Evolutionary conservation across 192 early-diverging fungal genomes (phyloP).

Genomic region (Geranomyces michiganensis): DNA sequence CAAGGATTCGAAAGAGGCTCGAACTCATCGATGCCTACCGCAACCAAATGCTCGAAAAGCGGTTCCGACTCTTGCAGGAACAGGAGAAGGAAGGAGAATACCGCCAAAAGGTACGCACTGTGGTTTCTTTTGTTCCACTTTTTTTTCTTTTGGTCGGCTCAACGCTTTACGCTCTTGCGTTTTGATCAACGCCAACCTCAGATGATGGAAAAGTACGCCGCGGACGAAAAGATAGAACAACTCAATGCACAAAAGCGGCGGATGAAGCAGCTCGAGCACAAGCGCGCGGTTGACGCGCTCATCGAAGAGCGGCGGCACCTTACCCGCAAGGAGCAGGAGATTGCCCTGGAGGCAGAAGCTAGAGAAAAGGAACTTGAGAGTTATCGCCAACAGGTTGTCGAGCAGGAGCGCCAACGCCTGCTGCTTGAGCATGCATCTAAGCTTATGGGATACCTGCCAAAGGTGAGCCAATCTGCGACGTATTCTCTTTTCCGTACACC

Average conservation of each 20-base stretch:
- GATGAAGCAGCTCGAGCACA: slow-evolving; percentile 64
- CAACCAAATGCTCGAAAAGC: slow-evolving; percentile 56
- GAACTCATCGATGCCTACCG: slow-evolving; percentile 63
- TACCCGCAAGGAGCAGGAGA: slow-evolving; percentile 41
- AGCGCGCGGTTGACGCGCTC: slow-evolving; percentile 58
- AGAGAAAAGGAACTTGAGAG: slow-evolving; percentile 50
- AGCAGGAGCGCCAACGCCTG: slow-evolving; percentile 63
- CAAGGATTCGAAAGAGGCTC: slow-evolving; percentile 54
- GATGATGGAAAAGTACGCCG: slow-evolving; percentile 63
- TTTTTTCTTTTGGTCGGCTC: background rate
- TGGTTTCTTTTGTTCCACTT: background rate
- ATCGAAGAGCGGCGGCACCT: slow-evolving; percentile 51
- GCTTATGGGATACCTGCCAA: slow-evolving; percentile 60
- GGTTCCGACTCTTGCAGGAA: slow-evolving; percentile 43
- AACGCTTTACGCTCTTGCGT: background rate
- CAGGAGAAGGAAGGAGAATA: slow-evolving; percentile 54
- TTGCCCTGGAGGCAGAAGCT: slow-evolving; percentile 36
- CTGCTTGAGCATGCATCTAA: slow-evolving; percentile 62
- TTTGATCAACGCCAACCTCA: too few relatives aligned
- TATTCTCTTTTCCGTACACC: too few relatives aligned
- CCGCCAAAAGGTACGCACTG: slow-evolving; percentile 43
- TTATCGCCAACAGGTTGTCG: slow-evolving; percentile 58
- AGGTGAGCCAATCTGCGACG: slow-evolving; percentile 43
- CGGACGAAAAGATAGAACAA: slow-evolving; percentile 62
- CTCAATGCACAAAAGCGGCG: slow-evolving; percentile 54